phyloP scores from a whole-genome alignment of 2,329 filamentous ascomycete species.

The Alternaria atra region DNA sequence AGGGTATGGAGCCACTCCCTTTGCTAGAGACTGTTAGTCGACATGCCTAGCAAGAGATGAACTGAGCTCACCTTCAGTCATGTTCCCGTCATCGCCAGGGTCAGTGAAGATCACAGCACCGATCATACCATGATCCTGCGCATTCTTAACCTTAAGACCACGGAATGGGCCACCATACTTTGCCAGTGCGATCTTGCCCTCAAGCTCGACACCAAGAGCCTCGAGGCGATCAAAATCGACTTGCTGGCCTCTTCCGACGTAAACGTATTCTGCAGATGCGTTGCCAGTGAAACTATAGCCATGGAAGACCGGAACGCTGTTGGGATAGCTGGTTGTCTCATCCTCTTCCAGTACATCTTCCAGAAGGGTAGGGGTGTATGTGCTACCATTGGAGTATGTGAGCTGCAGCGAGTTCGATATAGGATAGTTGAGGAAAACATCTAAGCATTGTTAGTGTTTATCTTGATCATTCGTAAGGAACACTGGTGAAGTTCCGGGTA shows the following conservation, averaged over 20 bases:
- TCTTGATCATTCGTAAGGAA: not conserved
- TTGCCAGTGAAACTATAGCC: constrained; percentile 59
- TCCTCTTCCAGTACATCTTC: constrained; percentile 49
- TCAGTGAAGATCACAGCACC: constrained; percentile 58
- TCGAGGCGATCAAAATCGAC: constrained; percentile 58
- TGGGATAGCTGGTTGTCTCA: constrained; percentile 47
- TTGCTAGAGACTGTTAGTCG: constrained; percentile 33
- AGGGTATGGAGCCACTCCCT: constrained; percentile 56
- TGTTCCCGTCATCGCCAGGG: constrained; percentile 57
- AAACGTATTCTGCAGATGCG: constrained; percentile 59
- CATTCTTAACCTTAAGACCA: constrained; percentile 60
- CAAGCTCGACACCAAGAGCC: constrained; percentile 54
- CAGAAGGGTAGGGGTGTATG: constrained; percentile 38
- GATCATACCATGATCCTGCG: constrained; percentile 56
- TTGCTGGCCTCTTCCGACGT: constrained; percentile 54
- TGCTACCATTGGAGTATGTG: constrained; percentile 47
- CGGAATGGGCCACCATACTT: constrained; percentile 58
- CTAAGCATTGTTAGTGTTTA: constrained; percentile 21
- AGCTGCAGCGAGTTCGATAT: constrained; percentile 47
- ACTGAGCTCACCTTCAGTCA: constrained; percentile 47
- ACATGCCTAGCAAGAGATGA: not conserved
- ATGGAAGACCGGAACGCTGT: constrained; percentile 58
- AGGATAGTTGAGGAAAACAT: constrained; percentile 51
- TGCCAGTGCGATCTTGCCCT: constrained; percentile 60
- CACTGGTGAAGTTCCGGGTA: not conserved